These are phyloP conservation scores for Iberis amara DNA, from an alignment of 441 rosid genomes.

Conservation along the genomic window DNA sequence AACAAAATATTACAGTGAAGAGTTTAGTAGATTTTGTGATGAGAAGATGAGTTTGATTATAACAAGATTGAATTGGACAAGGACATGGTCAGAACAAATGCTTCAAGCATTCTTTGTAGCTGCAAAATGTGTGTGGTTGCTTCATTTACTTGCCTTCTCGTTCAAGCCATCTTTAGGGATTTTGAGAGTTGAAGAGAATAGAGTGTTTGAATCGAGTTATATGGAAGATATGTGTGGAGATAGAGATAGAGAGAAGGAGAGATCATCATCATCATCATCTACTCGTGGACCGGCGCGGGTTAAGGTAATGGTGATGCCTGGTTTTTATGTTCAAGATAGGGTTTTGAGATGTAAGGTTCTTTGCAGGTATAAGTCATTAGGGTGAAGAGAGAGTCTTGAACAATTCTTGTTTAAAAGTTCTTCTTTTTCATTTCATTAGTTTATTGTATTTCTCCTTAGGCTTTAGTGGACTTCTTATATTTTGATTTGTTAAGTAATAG, in stretches of 20 bases:
- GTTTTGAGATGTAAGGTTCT: slow-evolving; percentile 88
- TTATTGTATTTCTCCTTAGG: too few species aligned
- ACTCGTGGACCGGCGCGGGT: slow-evolving; percentile 42
- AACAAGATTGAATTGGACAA: slow-evolving; percentile 66
- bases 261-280: slow-evolving; percentile 14
- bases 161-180: slow-evolving; percentile 64
- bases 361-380: slow-evolving; percentile 54
- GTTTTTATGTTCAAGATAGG: slow-evolving; percentile 71
- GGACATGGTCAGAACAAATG: slow-evolving; percentile 86
- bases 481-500: too few species aligned
- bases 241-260: slow-evolving; percentile 39
- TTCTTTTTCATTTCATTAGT: too few species aligned
- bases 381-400: slow-evolving; percentile 19
- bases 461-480: too few species aligned
- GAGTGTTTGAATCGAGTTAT: slow-evolving; percentile 58
- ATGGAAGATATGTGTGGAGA: slow-evolving; percentile 83
- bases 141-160: slow-evolving; percentile 92
- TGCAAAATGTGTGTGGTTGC: slow-evolving; percentile 85
- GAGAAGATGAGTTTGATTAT: slow-evolving; percentile 88
- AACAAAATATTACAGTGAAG: slow-evolving; percentile 85
- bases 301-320: slow-evolving; percentile 91
- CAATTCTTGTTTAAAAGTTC: too few species aligned
- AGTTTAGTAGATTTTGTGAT: slow-evolving; percentile 90
- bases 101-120: slow-evolving; percentile 85
- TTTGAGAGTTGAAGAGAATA: slow-evolving; percentile 71